Evolutionary conservation across 306 rosid species (phyloP).

Genomic region (Arachis stenosperma): DNA sequence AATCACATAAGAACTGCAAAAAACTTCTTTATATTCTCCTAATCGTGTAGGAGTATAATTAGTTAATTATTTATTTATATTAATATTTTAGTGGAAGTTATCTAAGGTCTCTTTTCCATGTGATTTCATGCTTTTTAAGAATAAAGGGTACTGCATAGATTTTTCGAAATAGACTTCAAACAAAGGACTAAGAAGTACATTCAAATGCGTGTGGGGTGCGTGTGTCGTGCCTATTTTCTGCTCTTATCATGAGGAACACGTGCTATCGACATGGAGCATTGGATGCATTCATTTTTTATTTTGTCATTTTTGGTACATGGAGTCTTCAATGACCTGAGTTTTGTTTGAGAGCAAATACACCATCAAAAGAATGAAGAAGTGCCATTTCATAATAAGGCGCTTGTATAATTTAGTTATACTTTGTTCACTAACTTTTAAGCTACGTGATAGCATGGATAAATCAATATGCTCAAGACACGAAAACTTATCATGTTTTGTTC

Average conservation of each 20-base stretch:
- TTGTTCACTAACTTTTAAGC: not conserved
- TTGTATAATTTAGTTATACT: not conserved
- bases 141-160: not conserved
- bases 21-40: not conserved
- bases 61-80: not conserved
- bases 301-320: too few species aligned
- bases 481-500: not conserved
- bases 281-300: too few species aligned
- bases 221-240: not conserved
- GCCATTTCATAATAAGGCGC: not conserved
- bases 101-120: not conserved
- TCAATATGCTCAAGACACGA: constrained; percentile 1
- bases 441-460: not conserved
- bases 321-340: too few species aligned
- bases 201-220: constrained; percentile 39
- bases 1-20: not conserved
- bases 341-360: too few species aligned
- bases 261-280: not conserved
- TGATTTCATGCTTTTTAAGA: not conserved
- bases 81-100: not conserved
- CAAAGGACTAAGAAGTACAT: not conserved
- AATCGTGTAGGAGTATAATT: not conserved
- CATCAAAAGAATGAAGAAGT: too few species aligned
- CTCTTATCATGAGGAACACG: constrained; percentile 15
- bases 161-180: not conserved